These are phyloP conservation scores for Pleurotus pulmonarius DNA, from an alignment of 768 basidiomycete species.

Conservation along the genomic window DNA sequence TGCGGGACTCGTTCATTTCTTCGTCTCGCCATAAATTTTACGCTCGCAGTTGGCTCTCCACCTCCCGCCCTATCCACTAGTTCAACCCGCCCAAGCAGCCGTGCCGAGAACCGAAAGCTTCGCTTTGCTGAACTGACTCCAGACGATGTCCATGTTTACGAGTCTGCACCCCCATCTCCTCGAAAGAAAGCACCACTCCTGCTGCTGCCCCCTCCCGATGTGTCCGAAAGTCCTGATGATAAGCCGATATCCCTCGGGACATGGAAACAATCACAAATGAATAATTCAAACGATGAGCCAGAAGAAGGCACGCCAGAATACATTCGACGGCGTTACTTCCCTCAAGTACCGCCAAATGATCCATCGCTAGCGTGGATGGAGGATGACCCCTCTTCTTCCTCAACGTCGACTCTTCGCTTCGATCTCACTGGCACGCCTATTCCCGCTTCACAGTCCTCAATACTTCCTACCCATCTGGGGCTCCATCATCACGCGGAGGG, in stretches of 20 bases:
- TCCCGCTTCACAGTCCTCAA: conserved; percentile 44
- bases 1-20: conserved; percentile 6
- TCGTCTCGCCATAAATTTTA: conserved; percentile 2
- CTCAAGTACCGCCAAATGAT: conserved; percentile 60
- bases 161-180: conserved; percentile 77
- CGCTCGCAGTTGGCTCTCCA: conserved; percentile 26
- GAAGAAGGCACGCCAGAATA: conserved; percentile 79
- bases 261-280: neutral
- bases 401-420: conserved; percentile 55
- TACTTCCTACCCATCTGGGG: conserved; percentile 79
- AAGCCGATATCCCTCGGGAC: conserved; percentile 9
- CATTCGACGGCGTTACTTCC: conserved; percentile 83
- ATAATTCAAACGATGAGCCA: conserved; percentile 21
- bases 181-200: conserved; percentile 45
- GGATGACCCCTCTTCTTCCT: conserved; percentile 21
- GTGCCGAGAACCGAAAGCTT: conserved; percentile 46
- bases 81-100: conserved; percentile 59
- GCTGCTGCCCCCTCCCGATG: conserved; percentile 48
- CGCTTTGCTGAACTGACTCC: conserved; percentile 77
- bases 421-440: conserved; percentile 74
- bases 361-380: conserved; percentile 83
- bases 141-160: conserved; percentile 77
- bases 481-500: conserved; percentile 89
- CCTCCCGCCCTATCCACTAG: conserved; percentile 46
- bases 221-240: conserved; percentile 28